phyloP scores from a whole-genome alignment of 2,329 filamentous ascomycete species.

The Sarocladium oryzae region DNA sequence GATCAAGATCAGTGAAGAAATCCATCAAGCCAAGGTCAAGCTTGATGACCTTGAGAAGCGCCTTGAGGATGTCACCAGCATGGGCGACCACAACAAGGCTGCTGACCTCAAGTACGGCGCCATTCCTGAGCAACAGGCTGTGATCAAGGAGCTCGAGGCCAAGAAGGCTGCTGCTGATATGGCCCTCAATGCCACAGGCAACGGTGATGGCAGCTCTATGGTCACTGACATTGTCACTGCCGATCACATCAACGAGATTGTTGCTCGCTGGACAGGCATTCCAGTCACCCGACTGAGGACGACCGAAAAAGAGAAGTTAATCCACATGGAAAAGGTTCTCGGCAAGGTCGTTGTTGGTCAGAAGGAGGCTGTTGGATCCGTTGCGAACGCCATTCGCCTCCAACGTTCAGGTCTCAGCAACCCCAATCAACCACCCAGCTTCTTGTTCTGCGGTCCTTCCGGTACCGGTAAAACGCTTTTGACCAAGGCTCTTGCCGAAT shows the following conservation, averaged over 20 bases:
- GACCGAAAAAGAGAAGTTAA: conserved; percentile 95
- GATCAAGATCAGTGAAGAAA: conserved; percentile 81
- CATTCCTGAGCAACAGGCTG: conserved; percentile 80
- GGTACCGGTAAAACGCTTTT: conserved; percentile 97
- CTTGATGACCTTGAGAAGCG: conserved; percentile 88
- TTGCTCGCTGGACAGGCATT: conserved; percentile 96
- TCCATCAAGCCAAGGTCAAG: conserved; percentile 92
- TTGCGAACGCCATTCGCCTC: conserved; percentile 92
- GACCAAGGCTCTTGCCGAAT: conserved; percentile 94
- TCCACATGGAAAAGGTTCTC: conserved; percentile 89
- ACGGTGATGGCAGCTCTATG: conserved; percentile 59
- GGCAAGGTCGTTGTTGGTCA: conserved; percentile 85
- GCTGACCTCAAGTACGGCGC: conserved; percentile 96
- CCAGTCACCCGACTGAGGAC: conserved; percentile 91
- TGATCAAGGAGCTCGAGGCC: conserved; percentile 74
- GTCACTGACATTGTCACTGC: conserved; percentile 91
- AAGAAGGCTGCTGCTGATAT: conserved; percentile 76
- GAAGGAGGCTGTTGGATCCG: conserved; percentile 84
- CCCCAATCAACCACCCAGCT: conserved; percentile 93
- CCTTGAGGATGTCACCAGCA: conserved; percentile 85
- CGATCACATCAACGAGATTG: conserved; percentile 98
- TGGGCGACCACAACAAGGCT: conserved; percentile 75
- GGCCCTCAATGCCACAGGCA: conserved; percentile 46
- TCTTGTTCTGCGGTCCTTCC: conserved; percentile 97
- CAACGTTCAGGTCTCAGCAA: conserved; percentile 92